Percentiles rank a stretch among this genome's conserved stretches.
These are phyloP conservation scores for Ogataea thermomethanolica DNA, from an alignment of 805 yeast species.

Conservation along the genomic window DNA sequence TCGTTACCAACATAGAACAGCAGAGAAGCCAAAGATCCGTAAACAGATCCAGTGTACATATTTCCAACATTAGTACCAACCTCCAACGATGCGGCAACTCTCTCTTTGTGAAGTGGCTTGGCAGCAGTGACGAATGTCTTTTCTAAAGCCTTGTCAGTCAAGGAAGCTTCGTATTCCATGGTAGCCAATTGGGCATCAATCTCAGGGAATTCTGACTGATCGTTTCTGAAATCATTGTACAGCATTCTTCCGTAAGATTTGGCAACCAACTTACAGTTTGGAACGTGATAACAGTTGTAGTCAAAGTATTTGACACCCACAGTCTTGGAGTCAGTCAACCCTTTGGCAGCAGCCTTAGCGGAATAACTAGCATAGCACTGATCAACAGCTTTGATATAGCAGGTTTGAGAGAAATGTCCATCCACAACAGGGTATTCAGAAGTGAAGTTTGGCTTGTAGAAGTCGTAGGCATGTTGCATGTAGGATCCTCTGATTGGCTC, in stretches of 20 bases:
- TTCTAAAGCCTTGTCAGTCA: constrained; percentile 77
- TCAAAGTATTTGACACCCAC: constrained; percentile 78
- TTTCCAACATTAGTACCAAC: constrained; percentile 97
- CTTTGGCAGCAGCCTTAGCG: constrained; percentile 60
- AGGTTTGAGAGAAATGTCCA: constrained; percentile 90
- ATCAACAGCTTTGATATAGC: constrained; percentile 94
- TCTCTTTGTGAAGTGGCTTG: constrained; percentile 60
- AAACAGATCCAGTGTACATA: constrained; percentile 94
- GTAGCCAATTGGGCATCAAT: constrained; percentile 50
- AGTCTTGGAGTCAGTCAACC: constrained; percentile 43
- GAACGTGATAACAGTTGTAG: constrained; percentile 95
- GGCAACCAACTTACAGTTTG: constrained; percentile 91
- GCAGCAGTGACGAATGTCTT: constrained; percentile 78
- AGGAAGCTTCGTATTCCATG: constrained; percentile 69
- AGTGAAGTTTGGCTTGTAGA: constrained; percentile 96
- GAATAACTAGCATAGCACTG: constrained; percentile 79
- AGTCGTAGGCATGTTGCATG: constrained; percentile 97
- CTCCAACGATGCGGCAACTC: constrained; percentile 75
- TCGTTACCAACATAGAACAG: constrained; percentile 73
- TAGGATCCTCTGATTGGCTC: constrained; percentile 86
- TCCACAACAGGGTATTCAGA: constrained; percentile 96
- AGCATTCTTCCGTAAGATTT: constrained; percentile 90
- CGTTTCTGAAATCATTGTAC: constrained; percentile 79
- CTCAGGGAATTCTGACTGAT: constrained; percentile 59
- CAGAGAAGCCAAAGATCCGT: constrained; percentile 81